Evolutionary conservation across 2,329 filamentous ascomycete species (phyloP).

Genomic region (Rhexocercosporidium sp.): DNA sequence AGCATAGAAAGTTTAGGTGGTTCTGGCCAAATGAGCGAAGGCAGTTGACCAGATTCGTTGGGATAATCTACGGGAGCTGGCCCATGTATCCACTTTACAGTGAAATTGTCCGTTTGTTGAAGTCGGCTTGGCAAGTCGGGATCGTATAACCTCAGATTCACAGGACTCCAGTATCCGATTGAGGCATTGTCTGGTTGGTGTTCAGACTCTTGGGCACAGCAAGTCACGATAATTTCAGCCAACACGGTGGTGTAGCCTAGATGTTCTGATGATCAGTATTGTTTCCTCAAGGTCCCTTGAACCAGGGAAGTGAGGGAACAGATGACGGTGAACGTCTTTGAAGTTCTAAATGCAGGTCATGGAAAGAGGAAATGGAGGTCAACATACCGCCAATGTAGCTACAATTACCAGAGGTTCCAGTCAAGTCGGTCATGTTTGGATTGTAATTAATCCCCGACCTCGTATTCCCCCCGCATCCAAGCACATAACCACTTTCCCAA

Average conservation of each 20-base stretch:
- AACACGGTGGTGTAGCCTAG: neutral
- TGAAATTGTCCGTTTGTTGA: neutral
- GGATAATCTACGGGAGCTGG: neutral
- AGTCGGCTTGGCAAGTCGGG: neutral
- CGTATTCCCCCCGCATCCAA: neutral
- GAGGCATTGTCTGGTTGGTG: neutral
- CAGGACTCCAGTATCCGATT: neutral
- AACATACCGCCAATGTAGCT: neutral
- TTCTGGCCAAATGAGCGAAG: neutral
- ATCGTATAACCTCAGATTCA: neutral
- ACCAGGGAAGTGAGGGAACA: neutral
- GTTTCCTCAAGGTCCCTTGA: neutral
- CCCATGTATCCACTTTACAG: slow-evolving; percentile 1
- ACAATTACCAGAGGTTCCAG: neutral
- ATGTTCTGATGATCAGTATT: neutral
- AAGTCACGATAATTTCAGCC: neutral
- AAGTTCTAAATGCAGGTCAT: neutral
- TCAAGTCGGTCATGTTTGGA: neutral
- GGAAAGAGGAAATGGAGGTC: neutral
- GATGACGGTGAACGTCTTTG: no score
- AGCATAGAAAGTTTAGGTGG: neutral
- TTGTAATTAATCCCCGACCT: neutral
- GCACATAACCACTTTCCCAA: neutral
- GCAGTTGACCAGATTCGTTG: neutral
- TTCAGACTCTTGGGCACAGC: neutral